phyloP scores from a whole-genome alignment of 2,329 filamentous ascomycete genomes.

The Fusarium caatingaense region DNA sequence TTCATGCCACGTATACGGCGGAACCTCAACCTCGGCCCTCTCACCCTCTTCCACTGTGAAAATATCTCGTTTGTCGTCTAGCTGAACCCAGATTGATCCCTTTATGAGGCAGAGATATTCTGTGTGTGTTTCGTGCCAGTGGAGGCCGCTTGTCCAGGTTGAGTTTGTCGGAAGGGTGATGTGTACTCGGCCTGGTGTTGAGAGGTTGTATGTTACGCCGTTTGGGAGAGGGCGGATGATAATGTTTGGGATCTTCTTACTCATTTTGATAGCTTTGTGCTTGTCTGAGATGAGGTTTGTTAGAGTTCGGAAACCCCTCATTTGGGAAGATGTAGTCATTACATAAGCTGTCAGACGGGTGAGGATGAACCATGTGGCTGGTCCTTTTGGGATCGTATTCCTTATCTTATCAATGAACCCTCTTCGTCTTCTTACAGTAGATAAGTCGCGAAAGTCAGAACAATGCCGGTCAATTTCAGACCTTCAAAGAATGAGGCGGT shows the following conservation, averaged over 20 bases:
- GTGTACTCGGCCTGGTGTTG: constrained; percentile 51
- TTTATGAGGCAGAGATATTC: constrained; percentile 58
- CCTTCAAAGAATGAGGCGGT: too few species aligned
- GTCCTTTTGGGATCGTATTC: not conserved
- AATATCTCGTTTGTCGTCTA: constrained; percentile 31
- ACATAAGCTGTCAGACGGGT: not conserved
- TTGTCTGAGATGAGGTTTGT: too few species aligned
- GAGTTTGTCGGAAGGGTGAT: constrained; percentile 58
- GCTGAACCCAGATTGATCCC: constrained; percentile 49
- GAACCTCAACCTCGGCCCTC: constrained; percentile 51
- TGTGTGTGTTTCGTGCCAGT: constrained; percentile 61
- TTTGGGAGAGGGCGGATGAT: constrained; percentile 35
- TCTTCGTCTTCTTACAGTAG: too few species aligned
- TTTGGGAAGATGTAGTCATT: too few species aligned
- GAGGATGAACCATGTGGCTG: not conserved
- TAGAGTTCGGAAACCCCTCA: too few species aligned
- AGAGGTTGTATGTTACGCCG: constrained; percentile 51
- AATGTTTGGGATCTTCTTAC: fast-evolving
- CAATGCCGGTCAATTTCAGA: too few species aligned
- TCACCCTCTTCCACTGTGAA: constrained; percentile 29
- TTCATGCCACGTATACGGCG: constrained; percentile 56
- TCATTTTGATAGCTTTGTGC: not conserved
- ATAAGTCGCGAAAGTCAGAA: too few species aligned
- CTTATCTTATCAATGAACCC: not conserved
- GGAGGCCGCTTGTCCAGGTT: constrained; percentile 60